A percentile compares a stretch with the other conserved stretches of the same genome.
Conservation (phyloP, 75 land plant species). For the Cunninghamia lanceolata region DNA sequence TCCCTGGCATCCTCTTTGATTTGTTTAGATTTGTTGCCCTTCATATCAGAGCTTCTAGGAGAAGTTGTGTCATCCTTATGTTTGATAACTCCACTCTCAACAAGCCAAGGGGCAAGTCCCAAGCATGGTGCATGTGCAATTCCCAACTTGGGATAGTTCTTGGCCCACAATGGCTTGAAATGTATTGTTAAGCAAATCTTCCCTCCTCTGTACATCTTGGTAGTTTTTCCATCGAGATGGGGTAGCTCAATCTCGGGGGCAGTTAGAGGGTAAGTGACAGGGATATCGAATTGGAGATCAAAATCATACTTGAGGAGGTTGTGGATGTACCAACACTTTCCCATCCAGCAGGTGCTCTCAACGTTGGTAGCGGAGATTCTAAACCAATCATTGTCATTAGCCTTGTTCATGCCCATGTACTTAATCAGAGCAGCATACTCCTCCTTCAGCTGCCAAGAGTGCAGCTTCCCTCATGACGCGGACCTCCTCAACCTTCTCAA, state of each 20-base stretch:
- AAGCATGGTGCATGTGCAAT: slow-evolving; percentile 96
- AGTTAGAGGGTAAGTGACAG: slow-evolving; percentile 94
- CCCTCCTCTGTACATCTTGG: slow-evolving; percentile 99
- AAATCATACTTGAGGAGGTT: slow-evolving; percentile 95
- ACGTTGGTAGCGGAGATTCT: slow-evolving; percentile 68
- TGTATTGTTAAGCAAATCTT: slow-evolving; percentile 98
- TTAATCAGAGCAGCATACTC: slow-evolving; percentile 39
- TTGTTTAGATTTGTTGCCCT: slow-evolving; percentile 61
- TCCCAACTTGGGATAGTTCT: slow-evolving; percentile 95
- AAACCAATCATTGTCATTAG: slow-evolving; percentile 99
- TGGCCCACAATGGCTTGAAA: slow-evolving; percentile 99
- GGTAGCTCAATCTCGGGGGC: slow-evolving; percentile 98
- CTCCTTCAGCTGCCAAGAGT: slow-evolving; percentile 50
- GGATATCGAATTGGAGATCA: slow-evolving; percentile 93
- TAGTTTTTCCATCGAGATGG: slow-evolving; percentile 93
- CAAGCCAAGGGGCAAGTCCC: slow-evolving; percentile 45
- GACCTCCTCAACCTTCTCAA: slow-evolving; percentile 83
- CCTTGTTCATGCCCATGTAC: slow-evolving; percentile 74
- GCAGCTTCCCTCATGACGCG: slow-evolving; percentile 48
- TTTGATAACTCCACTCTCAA: not conserved
- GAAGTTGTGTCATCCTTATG: too few species aligned
- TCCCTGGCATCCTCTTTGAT: slow-evolving; percentile 57
- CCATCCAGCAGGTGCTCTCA: slow-evolving; percentile 93
- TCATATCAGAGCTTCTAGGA: too few species aligned
- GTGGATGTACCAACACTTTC: slow-evolving; percentile 98